Base-by-base conservation (phyloP, 208 protist genomes). In the Trypanosoma theileri region DNA sequence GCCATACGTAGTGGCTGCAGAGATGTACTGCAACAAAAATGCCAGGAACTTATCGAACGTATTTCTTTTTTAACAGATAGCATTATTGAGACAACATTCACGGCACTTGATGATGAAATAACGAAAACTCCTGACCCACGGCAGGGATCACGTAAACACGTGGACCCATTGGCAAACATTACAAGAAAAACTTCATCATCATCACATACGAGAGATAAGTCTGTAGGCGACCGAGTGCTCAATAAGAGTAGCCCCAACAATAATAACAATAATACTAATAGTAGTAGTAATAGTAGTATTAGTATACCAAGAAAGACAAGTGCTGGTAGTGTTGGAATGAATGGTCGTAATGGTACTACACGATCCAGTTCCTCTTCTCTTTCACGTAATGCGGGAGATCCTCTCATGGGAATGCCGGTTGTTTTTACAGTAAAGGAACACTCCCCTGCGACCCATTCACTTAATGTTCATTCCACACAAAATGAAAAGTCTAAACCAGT, bases 41-140 rank as follows among this genome's bases (percentile, higher is more conserved):
- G n/a, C 45, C 41, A 46, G 24, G 10, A 64, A 56, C 45, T 71
- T 17, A 22, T 64, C 22, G 1, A 56, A 7, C 66, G 40, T 14
- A 41, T 71, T 17, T 17, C 45, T n/a, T 16, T 14, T 11, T 48
- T 71, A 12, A 16, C 66, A 17, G 31, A 42, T 24, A 10, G 4
- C 24, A 71, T 71, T 21, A 64, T 71, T 58, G 57, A 62, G 0
- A 50, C 46, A 40, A 64, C 57, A 21, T 19, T 17, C 13, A 28
- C 16, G 14, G 66, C 50, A 10, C 16, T 71, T 17, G 62, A 59
- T 11, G 10, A 12, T 45, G 21, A 1, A 41, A 21, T 41, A 31
- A 41, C 45, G 45, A 14, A 16, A 59, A 10, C 12, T 42, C 54
- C 9, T 7, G 9, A 28, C 1, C 28, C 16, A 16, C 57, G 35